Evolutionary conservation across 768 basidiomycete species (phyloP).

Genomic region (Trametes coccinea): DNA sequence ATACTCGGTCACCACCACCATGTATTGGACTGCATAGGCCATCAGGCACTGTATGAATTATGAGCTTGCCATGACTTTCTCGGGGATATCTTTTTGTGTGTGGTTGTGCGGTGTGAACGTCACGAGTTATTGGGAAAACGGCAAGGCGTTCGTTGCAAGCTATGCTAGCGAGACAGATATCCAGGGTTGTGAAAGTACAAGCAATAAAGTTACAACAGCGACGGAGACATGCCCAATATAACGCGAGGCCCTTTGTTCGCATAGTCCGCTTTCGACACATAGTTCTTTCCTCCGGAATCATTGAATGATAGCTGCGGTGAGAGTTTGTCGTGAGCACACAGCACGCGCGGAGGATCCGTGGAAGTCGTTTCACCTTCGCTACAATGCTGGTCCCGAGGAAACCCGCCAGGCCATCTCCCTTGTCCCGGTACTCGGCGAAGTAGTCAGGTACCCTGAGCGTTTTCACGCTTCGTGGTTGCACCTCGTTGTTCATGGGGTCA

Average conservation of each 20-base stretch:
- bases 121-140: no score
- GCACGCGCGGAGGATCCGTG: neutral
- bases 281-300: conserved; percentile 65
- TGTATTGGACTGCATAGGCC: conserved; percentile 21
- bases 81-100: neutral
- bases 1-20: conserved; percentile 20
- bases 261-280: conserved; percentile 81
- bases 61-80: conserved; percentile 15
- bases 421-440: conserved; percentile 87
- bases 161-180: neutral
- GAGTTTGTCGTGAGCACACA: neutral
- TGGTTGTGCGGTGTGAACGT: no score
- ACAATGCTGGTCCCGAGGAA: conserved; percentile 83
- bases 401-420: conserved; percentile 76
- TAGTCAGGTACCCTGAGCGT: conserved; percentile 79
- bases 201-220: conserved; percentile 50
- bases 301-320: conserved; percentile 66
- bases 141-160: neutral
- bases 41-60: conserved; percentile 21
- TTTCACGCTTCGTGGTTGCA: conserved; percentile 67
- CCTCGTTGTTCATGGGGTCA: conserved; percentile 62
- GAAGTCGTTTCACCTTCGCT: conserved; percentile 63
- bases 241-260: conserved; percentile 68
- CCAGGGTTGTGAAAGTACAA: conserved; percentile 5
- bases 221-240: conserved; percentile 77